These are phyloP conservation scores for Apophysomyces elegans DNA, from an alignment of 371 early-diverging fungal genomes.

Conservation along the genomic window DNA sequence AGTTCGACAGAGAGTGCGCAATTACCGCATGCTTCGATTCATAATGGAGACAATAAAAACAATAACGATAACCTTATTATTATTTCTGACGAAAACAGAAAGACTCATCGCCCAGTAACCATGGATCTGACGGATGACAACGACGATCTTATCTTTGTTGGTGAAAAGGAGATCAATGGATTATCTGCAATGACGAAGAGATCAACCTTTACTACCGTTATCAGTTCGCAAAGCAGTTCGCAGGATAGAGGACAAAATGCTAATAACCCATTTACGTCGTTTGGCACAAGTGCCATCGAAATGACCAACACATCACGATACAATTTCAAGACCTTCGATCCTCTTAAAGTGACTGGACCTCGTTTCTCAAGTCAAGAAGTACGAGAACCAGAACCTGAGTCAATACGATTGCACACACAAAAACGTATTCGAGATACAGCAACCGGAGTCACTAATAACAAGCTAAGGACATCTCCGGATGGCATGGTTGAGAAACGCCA, in stretches of 20 bases:
- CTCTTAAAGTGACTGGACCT: neutral
- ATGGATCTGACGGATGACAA: neutral
- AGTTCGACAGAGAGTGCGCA: neutral
- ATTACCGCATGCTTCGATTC: neutral
- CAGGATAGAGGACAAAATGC: neutral
- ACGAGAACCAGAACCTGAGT: neutral
- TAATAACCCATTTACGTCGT: neutral
- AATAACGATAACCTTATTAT: neutral
- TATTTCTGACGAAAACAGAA: neutral
- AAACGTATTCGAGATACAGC: neutral
- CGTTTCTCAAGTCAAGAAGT: slow-evolving; percentile 2
- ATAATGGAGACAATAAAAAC: neutral
- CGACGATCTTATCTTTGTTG: slow-evolving; percentile 3
- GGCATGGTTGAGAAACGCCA: neutral
- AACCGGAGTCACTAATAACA: neutral
- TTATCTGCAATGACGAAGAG: neutral
- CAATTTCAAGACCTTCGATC: slow-evolving; percentile 7
- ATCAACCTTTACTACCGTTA: neutral
- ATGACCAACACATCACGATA: neutral
- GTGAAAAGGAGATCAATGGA: neutral
- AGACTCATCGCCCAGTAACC: neutral
- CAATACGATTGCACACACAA: neutral
- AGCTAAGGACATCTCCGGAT: neutral
- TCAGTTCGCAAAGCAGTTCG: neutral
- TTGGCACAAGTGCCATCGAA: neutral